These are phyloP conservation scores for Phytophthora chlamydospora DNA, from an alignment of 352 stramenopile genomes.

Conservation along the genomic window DNA sequence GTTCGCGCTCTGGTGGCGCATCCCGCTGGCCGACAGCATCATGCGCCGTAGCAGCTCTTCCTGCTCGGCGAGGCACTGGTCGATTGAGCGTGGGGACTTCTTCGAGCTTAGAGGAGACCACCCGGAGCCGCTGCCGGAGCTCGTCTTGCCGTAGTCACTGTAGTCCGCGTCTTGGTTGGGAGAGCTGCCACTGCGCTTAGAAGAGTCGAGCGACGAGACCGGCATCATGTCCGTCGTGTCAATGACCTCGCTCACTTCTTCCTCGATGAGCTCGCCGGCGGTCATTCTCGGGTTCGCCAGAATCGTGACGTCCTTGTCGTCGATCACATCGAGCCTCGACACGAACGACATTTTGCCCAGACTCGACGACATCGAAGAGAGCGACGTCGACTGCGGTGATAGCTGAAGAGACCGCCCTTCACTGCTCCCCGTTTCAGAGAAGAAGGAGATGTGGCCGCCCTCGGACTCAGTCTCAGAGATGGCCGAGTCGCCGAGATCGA, in stretches of 20 bases:
- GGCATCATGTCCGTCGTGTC: slow-evolving; percentile 59
- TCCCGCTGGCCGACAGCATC: slow-evolving; percentile 43
- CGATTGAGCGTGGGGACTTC: slow-evolving; percentile 37
- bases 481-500: slow-evolving; percentile 33
- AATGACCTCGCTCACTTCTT: slow-evolving; percentile 50
- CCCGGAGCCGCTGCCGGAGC: slow-evolving; percentile 12
- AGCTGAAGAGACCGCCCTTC: slow-evolving; percentile 32
- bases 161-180: slow-evolving; percentile 16
- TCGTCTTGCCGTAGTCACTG: slow-evolving; percentile 12
- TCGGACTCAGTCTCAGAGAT: slow-evolving; percentile 62
- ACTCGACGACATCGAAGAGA: slow-evolving; percentile 30
- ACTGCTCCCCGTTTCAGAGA: slow-evolving; percentile 41
- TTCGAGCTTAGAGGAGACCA: slow-evolving; percentile 33
- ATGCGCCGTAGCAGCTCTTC: slow-evolving; percentile 48
- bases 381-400: slow-evolving; percentile 22
- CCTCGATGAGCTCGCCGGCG: slow-evolving; percentile 18
- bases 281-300: slow-evolving; percentile 32
- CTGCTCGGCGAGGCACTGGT: slow-evolving; percentile 48
- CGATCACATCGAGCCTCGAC: slow-evolving; percentile 42
- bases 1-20: slow-evolving; percentile 19
- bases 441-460: slow-evolving; percentile 40
- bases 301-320: slow-evolving; percentile 36
- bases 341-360: slow-evolving; percentile 45
- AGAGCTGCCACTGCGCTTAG: slow-evolving; percentile 4
- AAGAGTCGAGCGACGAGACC: slow-evolving; percentile 15